A percentile compares a stretch with the other conserved stretches of the same genome.
Conservation (phyloP, 441 rosid species). For the Gossypium schwendimanii region DNA sequence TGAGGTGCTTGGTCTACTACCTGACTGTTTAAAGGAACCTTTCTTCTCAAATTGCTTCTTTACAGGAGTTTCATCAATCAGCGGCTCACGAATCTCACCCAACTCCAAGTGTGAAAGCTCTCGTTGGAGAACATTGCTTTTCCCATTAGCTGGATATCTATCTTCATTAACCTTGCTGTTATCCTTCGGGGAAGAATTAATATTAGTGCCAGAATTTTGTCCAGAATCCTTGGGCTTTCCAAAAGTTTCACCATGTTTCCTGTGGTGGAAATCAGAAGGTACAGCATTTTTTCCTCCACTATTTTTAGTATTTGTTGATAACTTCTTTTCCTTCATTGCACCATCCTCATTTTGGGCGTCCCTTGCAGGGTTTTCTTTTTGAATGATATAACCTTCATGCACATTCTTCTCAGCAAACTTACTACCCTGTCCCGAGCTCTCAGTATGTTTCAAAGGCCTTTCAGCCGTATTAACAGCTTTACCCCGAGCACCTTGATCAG, state of each 20-base stretch:
- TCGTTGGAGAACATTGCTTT: slow-evolving; percentile 52
- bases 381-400: slow-evolving; percentile 38
- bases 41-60: slow-evolving; percentile 58
- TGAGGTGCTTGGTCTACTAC: slow-evolving; percentile 46
- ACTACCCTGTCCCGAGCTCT: slow-evolving; percentile 35
- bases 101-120: slow-evolving; percentile 81
- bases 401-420: slow-evolving; percentile 42
- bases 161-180: slow-evolving; percentile 27
- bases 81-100: slow-evolving; percentile 84
- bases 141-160: slow-evolving; percentile 43
- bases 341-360: slow-evolving; percentile 47
- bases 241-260: slow-evolving; percentile 46
- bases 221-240: slow-evolving; percentile 51
- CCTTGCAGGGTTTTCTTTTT: slow-evolving; percentile 43
- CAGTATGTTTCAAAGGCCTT: slow-evolving; percentile 38
- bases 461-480: slow-evolving; percentile 41
- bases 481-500: slow-evolving; percentile 32
- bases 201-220: slow-evolving; percentile 36
- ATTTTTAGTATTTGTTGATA: slow-evolving; percentile 45
- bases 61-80: slow-evolving; percentile 43
- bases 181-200: slow-evolving; percentile 50
- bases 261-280: slow-evolving; percentile 35
- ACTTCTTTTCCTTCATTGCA: slow-evolving; percentile 40
- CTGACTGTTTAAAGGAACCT: slow-evolving; percentile 52
- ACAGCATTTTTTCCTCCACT: slow-evolving; percentile 44